These are phyloP conservation scores for Aspergillus phoenicis DNA, from an alignment of 2,329 filamentous ascomycete genomes.

Conservation along the genomic window DNA sequence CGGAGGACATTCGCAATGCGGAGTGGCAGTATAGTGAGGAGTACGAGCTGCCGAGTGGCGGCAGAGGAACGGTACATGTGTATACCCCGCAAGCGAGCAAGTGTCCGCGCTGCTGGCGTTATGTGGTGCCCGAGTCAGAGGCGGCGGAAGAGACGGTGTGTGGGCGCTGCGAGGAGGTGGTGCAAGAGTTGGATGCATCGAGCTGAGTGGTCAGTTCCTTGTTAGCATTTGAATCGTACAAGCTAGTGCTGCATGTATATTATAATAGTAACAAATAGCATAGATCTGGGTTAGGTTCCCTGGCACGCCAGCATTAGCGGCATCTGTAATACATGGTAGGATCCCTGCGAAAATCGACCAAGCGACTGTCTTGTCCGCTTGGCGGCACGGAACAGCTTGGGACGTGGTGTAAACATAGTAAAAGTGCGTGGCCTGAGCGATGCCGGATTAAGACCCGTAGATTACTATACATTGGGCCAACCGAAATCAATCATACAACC, in stretches of 20 bases:
- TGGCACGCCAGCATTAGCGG: too few species aligned
- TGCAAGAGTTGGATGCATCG: conserved; percentile 45
- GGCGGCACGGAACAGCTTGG: too few species aligned
- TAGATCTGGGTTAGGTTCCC: too few species aligned
- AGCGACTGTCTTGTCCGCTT: too few species aligned
- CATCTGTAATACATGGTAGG: too few species aligned
- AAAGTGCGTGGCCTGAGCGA: too few species aligned
- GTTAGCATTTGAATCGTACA: background rate
- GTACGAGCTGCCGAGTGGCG: conserved; percentile 41
- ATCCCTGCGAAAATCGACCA: too few species aligned
- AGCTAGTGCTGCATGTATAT: background rate
- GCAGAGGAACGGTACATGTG: conserved; percentile 41
- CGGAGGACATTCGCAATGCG: conserved; percentile 32
- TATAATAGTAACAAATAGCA: background rate
- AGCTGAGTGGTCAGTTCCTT: conserved; percentile 6
- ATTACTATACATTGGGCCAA: too few species aligned
- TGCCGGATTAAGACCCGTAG: too few species aligned
- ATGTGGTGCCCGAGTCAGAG: conserved; percentile 59
- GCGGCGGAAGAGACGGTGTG: conserved; percentile 67
- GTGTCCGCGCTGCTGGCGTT: conserved; percentile 88
- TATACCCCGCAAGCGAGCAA: conserved; percentile 62
- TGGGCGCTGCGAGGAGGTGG: conserved; percentile 69
- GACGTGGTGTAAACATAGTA: too few species aligned
- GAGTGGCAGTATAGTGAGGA: conserved; percentile 48
- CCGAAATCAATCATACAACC: too few species aligned